phyloP scores from a whole-genome alignment of 805 yeast species.

The Myxozyma vanderwaltii region DNA sequence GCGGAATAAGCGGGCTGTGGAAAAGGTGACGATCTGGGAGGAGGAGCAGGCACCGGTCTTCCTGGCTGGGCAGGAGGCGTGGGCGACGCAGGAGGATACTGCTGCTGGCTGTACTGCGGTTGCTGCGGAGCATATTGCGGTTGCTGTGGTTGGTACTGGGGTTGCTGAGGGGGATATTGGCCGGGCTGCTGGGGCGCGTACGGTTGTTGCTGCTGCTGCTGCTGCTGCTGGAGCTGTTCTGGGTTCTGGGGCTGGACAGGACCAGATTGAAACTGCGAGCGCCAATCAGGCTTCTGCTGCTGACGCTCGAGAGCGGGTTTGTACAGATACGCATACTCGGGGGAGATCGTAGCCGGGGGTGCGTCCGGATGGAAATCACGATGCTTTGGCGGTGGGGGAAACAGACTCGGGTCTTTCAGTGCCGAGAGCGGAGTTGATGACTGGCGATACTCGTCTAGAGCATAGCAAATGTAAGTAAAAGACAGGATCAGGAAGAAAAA shows the following conservation, averaged over 20 bases:
- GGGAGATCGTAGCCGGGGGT: conserved; percentile 27
- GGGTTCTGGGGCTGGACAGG: conserved; percentile 9
- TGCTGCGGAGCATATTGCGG: not conserved
- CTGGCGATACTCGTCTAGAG: conserved; percentile 22
- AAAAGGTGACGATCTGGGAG: conserved; percentile 17
- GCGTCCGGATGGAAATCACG: conserved; percentile 42
- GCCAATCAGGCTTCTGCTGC: conserved; percentile 26
- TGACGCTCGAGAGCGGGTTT: conserved; percentile 32
- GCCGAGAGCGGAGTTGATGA: conserved; percentile 38
- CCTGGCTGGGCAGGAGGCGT: conserved; percentile 10
- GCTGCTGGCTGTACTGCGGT: conserved; percentile 9
- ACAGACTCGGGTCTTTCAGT: conserved; percentile 42
- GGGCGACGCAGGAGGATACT: conserved; percentile 1
- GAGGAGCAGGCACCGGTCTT: conserved; percentile 24
- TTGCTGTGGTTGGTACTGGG: not conserved
- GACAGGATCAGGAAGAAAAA: not conserved
- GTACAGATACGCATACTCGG: conserved; percentile 27
- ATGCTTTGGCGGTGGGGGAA: conserved; percentile 54
- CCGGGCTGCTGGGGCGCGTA: not conserved
- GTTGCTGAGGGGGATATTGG: conserved; percentile 5
- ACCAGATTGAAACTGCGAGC: conserved; percentile 14
- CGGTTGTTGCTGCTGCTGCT: not conserved
- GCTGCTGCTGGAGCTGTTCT: conserved; percentile 15
- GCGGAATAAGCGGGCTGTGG: conserved; percentile 14
- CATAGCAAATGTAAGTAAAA: not conserved